Conservation (phyloP, 306 rosid species). For the Purshia tridentata region DNA sequence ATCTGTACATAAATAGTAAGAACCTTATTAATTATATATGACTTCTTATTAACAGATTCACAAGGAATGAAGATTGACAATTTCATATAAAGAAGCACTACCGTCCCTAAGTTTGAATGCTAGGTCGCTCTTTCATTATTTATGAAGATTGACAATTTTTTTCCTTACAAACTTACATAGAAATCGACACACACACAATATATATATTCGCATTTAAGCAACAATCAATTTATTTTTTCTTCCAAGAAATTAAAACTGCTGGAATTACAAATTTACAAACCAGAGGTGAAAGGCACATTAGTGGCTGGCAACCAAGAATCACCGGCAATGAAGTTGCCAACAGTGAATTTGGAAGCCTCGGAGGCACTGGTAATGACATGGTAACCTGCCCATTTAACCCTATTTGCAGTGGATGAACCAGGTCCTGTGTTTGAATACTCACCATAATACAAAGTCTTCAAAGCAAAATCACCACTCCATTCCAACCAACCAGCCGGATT, state of each 20-base stretch:
- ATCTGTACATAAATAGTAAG: too few relatives aligned
- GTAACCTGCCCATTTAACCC: slow-evolving; percentile 71
- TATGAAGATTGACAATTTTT: background rate
- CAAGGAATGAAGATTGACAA: slow-evolving; percentile 4
- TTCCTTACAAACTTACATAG: too few relatives aligned
- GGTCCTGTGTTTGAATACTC: slow-evolving; percentile 67
- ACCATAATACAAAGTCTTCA: slow-evolving; percentile 59
- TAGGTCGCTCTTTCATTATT: too few relatives aligned
- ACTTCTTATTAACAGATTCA: background rate
- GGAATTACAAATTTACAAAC: too few relatives aligned
- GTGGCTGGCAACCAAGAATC: slow-evolving; percentile 59
- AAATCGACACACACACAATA: too few relatives aligned
- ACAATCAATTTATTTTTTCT: slow-evolving; percentile 5
- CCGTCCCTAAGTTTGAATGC: background rate
- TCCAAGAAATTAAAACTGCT: background rate
- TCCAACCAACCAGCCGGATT: slow-evolving; percentile 68
- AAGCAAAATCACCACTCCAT: slow-evolving; percentile 69
- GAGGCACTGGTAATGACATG: slow-evolving; percentile 61
- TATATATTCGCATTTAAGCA: too few relatives aligned
- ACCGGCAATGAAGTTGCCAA: slow-evolving; percentile 61
- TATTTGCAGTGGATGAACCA: slow-evolving; percentile 51
- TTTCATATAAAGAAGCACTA: background rate
- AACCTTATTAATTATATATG: background rate
- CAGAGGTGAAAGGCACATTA: slow-evolving; percentile 59
- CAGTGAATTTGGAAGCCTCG: slow-evolving; percentile 63